Base-by-base conservation (phyloP, 2,329 filamentous ascomycete genomes). In the Tolypocladium album region DNA sequence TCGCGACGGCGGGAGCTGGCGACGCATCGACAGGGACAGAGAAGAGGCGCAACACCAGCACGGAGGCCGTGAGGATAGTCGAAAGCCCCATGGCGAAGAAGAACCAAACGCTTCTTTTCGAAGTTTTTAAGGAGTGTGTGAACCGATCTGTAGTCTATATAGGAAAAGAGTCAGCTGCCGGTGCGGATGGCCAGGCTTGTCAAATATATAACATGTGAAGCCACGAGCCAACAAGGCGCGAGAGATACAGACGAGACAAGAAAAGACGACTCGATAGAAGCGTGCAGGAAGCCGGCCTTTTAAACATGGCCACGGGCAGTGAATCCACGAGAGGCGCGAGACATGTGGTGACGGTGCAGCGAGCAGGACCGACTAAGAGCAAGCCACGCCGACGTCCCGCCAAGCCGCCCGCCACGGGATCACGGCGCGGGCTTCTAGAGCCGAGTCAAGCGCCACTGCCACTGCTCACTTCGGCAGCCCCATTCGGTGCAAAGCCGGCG, bases 11-110 rank as follows among this genome's bases (percentile, higher is more conserved):
- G 9, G 71, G 65, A 8, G 69, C 64, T 3, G 74, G 71, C 43
- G 72, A 70, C 24, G 75, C 75, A 24, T 68, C 64, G 15, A 67
- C 67, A 5, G 70, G 66, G 39, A 70, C 66, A 24, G 73, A 68
- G 57, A 76, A 71, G 61, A 79, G 75, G 68, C 75, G 70, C 64
- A 78, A 63, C 63, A 77, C 77, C 72, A 79, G 60, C 6, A 81
- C 64, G 45, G 72, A 71, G 60, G 76, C 69, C 59, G 76, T 74
- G 61, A 79, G 62, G 62, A 78, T 62, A 58, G 72, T 74, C 56
- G 75, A 72, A 60, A 80, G 71, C 60, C 76, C 76, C 77, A 78
- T 79, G 67, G 70, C 74, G 69, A 69, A 62, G 64, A 67, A 73
- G 70, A 70, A 66, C 70, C 72, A 73, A 69, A 67, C 69, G 39